phyloP scores from a whole-genome alignment of 108 stramenopile genomes.

The Pseudonitzschia pungens region DNA sequence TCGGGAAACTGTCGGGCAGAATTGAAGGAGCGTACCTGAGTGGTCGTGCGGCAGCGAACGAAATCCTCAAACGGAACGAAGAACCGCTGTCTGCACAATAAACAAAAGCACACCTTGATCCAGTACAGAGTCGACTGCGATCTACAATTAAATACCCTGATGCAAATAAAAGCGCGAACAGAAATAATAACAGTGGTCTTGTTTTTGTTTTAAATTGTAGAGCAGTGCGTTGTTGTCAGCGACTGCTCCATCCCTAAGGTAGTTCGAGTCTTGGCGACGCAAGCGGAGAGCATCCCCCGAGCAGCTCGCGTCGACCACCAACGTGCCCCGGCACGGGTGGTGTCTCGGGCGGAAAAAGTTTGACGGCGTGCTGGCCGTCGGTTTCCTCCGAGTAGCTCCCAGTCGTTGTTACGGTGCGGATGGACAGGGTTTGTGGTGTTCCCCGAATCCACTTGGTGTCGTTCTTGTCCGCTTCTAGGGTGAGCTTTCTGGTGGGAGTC shows the following conservation, averaged over 20 bases:
- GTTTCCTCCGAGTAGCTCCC: neutral
- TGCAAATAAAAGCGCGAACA: too few relatives aligned
- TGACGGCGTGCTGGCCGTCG: neutral
- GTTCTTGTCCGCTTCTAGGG: neutral
- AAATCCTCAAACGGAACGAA: neutral
- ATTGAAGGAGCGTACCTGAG: conserved; percentile 39
- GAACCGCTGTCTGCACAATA: neutral
- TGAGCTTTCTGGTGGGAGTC: too few relatives aligned
- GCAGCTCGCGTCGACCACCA: neutral
- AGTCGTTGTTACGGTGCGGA: neutral
- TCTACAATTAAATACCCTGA: too few relatives aligned
- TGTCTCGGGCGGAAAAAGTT: neutral
- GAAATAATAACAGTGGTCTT: too few relatives aligned
- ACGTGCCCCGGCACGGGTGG: conserved; percentile 3
- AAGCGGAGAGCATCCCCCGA: neutral
- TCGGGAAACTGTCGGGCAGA: conserved; percentile 24
- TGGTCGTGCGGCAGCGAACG: conserved; percentile 29
- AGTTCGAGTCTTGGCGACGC: neutral
- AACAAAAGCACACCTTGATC: too few relatives aligned
- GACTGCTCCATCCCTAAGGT: neutral
- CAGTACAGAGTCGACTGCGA: too few relatives aligned
- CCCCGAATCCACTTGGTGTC: neutral
- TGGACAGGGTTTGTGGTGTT: neutral
- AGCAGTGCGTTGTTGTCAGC: neutral
- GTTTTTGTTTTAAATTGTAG: too few relatives aligned